Conservation (phyloP, 768 basidiomycete species). For the Amanita rubescens region DNA sequence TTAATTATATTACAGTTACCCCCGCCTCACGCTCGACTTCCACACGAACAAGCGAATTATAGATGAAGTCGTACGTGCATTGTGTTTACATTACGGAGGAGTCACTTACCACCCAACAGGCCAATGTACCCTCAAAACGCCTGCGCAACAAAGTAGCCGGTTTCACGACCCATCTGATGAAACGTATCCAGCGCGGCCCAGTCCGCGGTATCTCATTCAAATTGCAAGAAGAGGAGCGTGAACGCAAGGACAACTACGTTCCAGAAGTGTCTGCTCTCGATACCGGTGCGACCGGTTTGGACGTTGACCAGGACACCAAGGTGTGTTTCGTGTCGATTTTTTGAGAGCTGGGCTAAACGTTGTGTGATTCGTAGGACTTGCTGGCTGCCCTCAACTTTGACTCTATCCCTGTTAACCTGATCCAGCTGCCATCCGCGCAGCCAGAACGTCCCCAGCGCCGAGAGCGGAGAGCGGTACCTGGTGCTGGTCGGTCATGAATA, state of each 20-base stretch:
- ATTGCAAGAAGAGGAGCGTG: constrained; percentile 98
- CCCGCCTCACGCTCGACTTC: constrained; percentile 97
- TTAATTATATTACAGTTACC: constrained; percentile 91
- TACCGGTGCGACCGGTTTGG: constrained; percentile 61
- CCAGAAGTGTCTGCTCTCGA: constrained; percentile 97
- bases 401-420: constrained; percentile 70
- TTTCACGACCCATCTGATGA: constrained; percentile 99
- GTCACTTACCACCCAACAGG: constrained; percentile 34
- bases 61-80: constrained; percentile 77
- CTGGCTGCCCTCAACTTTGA: constrained; percentile 93
- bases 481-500: constrained; percentile 46
- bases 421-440: constrained; percentile 51
- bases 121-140: constrained; percentile 95
- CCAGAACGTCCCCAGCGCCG: constrained; percentile 69
- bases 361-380: constrained; percentile 53
- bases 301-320: constrained; percentile 92
- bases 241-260: constrained; percentile 99
- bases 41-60: constrained; percentile 99
- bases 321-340: too few relatives aligned
- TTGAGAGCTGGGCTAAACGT: too few relatives aligned
- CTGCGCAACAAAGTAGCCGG: constrained; percentile 99
- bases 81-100: neutral
- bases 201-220: constrained; percentile 99
- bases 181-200: constrained; percentile 96
- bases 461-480: constrained; percentile 75